Evolutionary conservation across 2,329 filamentous ascomycete genomes (phyloP).

Genomic region (Diaporthe citri): DNA sequence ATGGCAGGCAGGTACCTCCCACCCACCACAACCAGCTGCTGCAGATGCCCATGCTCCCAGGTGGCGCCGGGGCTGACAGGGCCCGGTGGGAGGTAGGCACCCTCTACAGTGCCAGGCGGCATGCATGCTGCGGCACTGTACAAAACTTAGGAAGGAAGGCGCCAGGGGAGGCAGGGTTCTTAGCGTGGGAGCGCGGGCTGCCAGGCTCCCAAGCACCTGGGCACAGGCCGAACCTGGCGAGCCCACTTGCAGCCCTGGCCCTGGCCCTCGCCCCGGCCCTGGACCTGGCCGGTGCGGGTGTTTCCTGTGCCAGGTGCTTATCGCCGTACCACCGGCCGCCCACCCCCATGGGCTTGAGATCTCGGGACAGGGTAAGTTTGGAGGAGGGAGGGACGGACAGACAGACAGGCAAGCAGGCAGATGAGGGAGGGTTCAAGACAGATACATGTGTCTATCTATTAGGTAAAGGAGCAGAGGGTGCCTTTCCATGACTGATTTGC

Average conservation of each 20-base stretch:
- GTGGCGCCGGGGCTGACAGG: constrained; percentile 2
- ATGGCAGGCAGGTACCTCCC: constrained; percentile 18
- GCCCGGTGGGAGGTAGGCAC: background rate
- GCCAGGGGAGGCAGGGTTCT: constrained; percentile 3
- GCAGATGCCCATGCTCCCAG: constrained; percentile 10
- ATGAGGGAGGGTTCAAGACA: background rate
- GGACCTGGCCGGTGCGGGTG: constrained; percentile 16
- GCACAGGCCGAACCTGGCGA: constrained; percentile 10
- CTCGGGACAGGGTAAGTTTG: background rate
- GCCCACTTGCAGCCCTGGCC: background rate
- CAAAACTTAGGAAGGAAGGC: constrained; percentile 6
- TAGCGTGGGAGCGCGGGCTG: constrained; percentile 22
- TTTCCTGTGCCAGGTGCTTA: constrained; percentile 17
- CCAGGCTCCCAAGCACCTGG: constrained; percentile 27
- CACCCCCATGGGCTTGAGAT: background rate
- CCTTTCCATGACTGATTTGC: background rate
- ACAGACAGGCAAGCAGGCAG: background rate
- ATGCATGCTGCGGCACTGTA: background rate
- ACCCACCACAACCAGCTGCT: background rate
- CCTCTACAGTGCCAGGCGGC: background rate
- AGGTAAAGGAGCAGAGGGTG: background rate
- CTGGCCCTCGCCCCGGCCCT: constrained; percentile 1
- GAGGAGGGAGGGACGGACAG: background rate
- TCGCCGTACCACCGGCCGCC: background rate
- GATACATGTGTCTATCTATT: background rate